Base-by-base conservation (phyloP, 2,329 filamentous ascomycete genomes). In the Hortaea sp. region DNA sequence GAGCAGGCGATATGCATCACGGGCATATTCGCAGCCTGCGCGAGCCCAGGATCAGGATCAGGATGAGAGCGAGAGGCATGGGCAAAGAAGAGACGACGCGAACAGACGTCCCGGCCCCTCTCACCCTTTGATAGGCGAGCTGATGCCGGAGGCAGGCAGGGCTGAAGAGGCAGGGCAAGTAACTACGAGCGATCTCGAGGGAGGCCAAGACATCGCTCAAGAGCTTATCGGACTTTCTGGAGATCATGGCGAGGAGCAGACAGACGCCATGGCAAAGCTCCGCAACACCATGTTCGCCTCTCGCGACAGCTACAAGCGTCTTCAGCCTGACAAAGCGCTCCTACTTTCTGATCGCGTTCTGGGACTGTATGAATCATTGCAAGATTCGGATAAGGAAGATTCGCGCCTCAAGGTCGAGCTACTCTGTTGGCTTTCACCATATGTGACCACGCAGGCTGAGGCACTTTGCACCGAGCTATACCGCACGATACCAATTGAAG, bases 311-410 rank as follows among this genome's bases (percentile, higher is more conserved):
- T n/a, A 35, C 6, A 29, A 3, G 20, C 31, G 30, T 10, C 29
- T 29, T 31, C 32, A 35, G n/a, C 13, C 47, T 11, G 42, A 30
- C n/a, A 32, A 39, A n/a, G 32, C 9, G 9, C 34, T 29, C 5
- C 27, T 29, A 20, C 32, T 32, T 29, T 43, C 39, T 6, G 29
- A 37, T 42, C 34, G 41, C 7, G 64, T 61, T 9, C 68, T 66
- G 63, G 55, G 59, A n/a, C 49, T 69, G 5, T 69, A 68, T 49
- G 46, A 54, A 9, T 51, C 55, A 7, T 54, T 68, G 5, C 44
- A 53, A 0, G 49, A 59, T 4, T 43, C 44, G 3, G 49, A 52
- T 11, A 53, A 50, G 32, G 41, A 49, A 6, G 55, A 59, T 41
- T 7, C 52, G 11, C 46, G 51, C 7, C 44, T 62, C 12, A 58